These are phyloP conservation scores for Penicillium sp. DNA, from an alignment of 2,329 filamentous ascomycete genomes.

Conservation along the genomic window DNA sequence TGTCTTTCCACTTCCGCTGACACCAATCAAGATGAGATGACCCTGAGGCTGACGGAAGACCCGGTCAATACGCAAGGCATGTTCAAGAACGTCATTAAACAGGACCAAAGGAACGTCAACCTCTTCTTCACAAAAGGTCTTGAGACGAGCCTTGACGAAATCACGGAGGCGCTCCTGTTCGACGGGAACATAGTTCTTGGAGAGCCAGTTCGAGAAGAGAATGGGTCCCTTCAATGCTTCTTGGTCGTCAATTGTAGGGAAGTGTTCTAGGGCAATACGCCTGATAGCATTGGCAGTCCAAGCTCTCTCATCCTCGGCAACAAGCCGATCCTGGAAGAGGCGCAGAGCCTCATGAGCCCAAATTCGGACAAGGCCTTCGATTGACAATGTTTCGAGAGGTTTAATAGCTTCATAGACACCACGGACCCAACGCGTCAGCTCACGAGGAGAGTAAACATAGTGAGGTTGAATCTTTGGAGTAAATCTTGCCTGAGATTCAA, in stretches of 20 bases:
- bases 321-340: constrained; percentile 95
- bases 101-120: constrained; percentile 96
- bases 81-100: constrained; percentile 99
- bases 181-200: constrained; percentile 96
- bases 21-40: constrained; percentile 96
- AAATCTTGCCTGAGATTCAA: constrained; percentile 91
- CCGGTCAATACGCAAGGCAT: constrained; percentile 95
- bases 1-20: constrained; percentile 98
- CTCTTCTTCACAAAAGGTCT: constrained; percentile 99
- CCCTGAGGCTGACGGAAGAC: constrained; percentile 98
- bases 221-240: constrained; percentile 91
- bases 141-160: constrained; percentile 94
- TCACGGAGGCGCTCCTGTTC: constrained; percentile 93
- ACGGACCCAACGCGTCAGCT: constrained; percentile 95
- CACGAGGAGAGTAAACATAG: constrained; percentile 98
- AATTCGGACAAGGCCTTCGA: constrained; percentile 92
- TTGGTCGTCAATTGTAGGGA: constrained; percentile 91
- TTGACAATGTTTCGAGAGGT: constrained; percentile 79
- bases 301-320: constrained; percentile 86
- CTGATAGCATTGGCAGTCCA: constrained; percentile 92
- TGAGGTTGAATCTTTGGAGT: constrained; percentile 96
- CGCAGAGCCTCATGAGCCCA: constrained; percentile 97
- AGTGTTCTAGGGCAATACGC: constrained; percentile 83
- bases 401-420: constrained; percentile 96
- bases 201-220: constrained; percentile 98